These are phyloP conservation scores for Cryptosporidium sp. DNA, from an alignment of 169 alveolate species.

Conservation along the genomic window DNA sequence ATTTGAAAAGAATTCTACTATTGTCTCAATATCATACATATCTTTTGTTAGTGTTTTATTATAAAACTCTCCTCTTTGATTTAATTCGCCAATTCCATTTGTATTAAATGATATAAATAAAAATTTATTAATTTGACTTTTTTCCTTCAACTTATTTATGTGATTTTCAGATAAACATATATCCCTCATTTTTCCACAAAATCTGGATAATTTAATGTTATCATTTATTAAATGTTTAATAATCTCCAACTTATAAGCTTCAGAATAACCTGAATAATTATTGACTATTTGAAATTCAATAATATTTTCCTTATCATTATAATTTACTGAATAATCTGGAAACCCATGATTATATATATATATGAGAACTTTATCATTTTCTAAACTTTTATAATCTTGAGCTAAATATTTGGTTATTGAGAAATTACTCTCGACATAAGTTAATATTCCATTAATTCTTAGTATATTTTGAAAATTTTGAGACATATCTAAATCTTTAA, in stretches of 20 bases:
- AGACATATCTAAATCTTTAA: conserved; percentile 1
- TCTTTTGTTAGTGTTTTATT: conserved; percentile 50
- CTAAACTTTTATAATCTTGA: background rate
- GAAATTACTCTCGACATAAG: conserved; percentile 35
- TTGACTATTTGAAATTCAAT: background rate
- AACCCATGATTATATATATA: conserved; percentile 68
- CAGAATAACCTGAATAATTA: background rate
- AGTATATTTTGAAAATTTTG: background rate
- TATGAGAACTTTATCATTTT: background rate
- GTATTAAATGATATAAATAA: conserved; percentile 54
- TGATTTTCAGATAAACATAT: background rate
- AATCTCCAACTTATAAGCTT: background rate
- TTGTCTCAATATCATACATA: conserved; percentile 61
- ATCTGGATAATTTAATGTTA: conserved; percentile 10
- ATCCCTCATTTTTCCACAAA: conserved; percentile 51
- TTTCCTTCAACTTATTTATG: background rate
- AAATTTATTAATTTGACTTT: background rate
- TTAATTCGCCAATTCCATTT: conserved; percentile 34
- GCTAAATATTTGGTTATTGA: background rate
- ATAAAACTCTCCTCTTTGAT: conserved; percentile 29
- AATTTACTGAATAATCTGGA: conserved; percentile 60
- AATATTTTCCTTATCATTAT: background rate
- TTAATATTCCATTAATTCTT: conserved; percentile 51
- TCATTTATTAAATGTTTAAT: background rate
- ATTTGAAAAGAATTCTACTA: background rate